Evolutionary conservation across 106 monocot genomes (phyloP).

Genomic region (Dioscorea alata): DNA sequence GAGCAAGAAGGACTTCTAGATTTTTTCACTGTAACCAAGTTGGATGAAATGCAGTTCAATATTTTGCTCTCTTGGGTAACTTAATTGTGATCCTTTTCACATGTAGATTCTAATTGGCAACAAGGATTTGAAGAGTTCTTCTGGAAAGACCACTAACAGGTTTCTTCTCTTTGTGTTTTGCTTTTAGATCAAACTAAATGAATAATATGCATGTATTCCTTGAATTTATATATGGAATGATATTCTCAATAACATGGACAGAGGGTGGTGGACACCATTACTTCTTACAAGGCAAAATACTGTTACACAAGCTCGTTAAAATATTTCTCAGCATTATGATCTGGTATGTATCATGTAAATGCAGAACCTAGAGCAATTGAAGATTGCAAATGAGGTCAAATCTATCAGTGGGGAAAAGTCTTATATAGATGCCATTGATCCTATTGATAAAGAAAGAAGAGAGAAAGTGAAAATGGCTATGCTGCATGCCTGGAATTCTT

Average conservation of each 20-base stretch:
- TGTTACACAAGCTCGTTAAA: conserved; percentile 73
- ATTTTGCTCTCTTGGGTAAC: too few species aligned
- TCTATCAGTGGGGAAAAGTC: conserved; percentile 1
- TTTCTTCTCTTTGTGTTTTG: too few species aligned
- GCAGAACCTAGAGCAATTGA: conserved; percentile 31
- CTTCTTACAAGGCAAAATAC: conserved; percentile 71
- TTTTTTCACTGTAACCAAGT: conserved; percentile 73
- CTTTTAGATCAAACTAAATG: too few species aligned
- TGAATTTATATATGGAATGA: neutral
- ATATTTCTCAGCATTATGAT: conserved; percentile 95
- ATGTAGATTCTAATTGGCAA: conserved; percentile 87
- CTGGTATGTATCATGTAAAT: conserved; percentile 63
- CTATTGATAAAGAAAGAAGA: conserved; percentile 57
- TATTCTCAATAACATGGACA: conserved; percentile 11
- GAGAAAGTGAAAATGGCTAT: conserved; percentile 93
- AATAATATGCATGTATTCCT: too few species aligned
- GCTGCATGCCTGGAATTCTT: conserved; percentile 97
- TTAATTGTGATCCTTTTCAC: too few species aligned
- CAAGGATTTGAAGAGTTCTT: conserved; percentile 46
- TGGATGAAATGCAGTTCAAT: too few species aligned
- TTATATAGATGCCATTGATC: conserved; percentile 37
- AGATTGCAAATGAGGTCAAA: conserved; percentile 14
- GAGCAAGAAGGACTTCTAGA: conserved; percentile 76
- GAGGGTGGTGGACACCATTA: conserved; percentile 96
- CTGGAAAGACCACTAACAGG: conserved; percentile 11